These are phyloP conservation scores for Fusarium domesticum DNA, from an alignment of 2,329 filamentous ascomycete genomes.

Conservation along the genomic window DNA sequence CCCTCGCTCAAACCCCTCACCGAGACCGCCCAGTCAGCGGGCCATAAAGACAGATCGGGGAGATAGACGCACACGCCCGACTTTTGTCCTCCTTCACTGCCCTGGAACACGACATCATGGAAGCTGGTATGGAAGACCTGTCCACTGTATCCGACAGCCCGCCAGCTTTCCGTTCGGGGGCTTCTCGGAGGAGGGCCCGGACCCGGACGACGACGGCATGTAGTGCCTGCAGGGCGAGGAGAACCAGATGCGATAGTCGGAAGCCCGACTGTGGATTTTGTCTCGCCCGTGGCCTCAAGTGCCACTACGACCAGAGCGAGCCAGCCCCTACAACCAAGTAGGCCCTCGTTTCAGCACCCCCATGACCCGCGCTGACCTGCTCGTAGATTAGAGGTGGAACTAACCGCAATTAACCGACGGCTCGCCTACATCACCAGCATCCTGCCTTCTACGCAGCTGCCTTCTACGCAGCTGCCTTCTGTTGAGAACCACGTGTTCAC, in stretches of 20 bases:
- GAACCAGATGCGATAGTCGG: conserved; percentile 2
- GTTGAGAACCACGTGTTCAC: conserved; percentile 1
- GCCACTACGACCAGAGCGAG: conserved; percentile 1
- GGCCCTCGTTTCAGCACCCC: not conserved
- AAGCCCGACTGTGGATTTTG: conserved; percentile 1
- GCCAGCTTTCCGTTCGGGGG: not conserved
- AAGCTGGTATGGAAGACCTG: not conserved
- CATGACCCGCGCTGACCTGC: not conserved
- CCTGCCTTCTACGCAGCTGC: not conserved
- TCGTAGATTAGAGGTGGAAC: conserved; percentile 1
- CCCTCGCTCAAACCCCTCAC: conserved; percentile 1
- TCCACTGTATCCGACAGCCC: not conserved
- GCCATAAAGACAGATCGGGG: conserved; percentile 1
- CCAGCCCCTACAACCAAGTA: conserved; percentile 1
- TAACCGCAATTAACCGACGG: conserved; percentile 1
- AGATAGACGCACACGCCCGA: conserved; percentile 1
- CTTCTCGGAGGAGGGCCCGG: not conserved
- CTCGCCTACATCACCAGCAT: conserved; percentile 2
- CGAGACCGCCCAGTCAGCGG: not conserved
- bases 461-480: too few species aligned
- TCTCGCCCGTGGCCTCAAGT: conserved; percentile 1
- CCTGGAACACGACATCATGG: not conserved
- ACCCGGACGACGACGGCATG: conserved; percentile 1
- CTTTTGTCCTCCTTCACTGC: not conserved
- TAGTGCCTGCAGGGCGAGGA: conserved; percentile 1